Conservation (phyloP, 768 basidiomycete genomes). For the Lactifluus piperatus region DNA sequence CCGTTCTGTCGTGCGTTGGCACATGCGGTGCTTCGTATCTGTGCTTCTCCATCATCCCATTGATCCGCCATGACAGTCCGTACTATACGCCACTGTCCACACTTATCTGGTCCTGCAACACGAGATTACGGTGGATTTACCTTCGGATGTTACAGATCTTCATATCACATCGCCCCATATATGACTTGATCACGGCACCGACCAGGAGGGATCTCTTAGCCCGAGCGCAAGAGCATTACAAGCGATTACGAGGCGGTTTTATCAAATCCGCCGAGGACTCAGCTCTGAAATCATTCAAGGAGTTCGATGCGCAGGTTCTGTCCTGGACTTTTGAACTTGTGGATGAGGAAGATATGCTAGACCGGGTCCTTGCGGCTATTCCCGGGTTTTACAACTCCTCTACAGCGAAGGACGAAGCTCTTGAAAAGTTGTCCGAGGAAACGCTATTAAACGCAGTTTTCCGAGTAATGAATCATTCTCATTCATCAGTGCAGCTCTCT, state of each 20-base stretch:
- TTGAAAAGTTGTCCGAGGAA: neutral
- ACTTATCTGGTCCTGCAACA: neutral
- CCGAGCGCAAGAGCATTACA: no score
- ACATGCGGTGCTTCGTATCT: neutral
- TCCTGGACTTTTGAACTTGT: neutral
- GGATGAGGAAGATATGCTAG: neutral
- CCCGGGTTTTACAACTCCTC: neutral
- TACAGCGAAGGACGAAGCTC: neutral
- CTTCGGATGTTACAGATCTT: neutral
- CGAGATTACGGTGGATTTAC: neutral
- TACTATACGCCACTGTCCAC: neutral
- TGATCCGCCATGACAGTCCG: neutral
- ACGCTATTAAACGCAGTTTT: neutral
- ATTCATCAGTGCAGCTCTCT: neutral
- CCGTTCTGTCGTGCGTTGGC: neutral
- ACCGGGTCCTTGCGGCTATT: neutral
- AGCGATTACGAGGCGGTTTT: neutral
- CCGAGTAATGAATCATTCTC: neutral
- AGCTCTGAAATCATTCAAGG: neutral
- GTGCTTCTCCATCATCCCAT: neutral
- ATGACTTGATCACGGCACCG: neutral
- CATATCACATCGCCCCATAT: neutral
- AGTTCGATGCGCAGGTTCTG: neutral
- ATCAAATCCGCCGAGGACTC: neutral
- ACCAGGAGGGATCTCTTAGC: neutral